Percentiles rank a stretch among this genome's conserved stretches.
These are phyloP conservation scores for Hymenoscyphus scutula DNA, from an alignment of 2,329 filamentous ascomycete species.

Conservation along the genomic window DNA sequence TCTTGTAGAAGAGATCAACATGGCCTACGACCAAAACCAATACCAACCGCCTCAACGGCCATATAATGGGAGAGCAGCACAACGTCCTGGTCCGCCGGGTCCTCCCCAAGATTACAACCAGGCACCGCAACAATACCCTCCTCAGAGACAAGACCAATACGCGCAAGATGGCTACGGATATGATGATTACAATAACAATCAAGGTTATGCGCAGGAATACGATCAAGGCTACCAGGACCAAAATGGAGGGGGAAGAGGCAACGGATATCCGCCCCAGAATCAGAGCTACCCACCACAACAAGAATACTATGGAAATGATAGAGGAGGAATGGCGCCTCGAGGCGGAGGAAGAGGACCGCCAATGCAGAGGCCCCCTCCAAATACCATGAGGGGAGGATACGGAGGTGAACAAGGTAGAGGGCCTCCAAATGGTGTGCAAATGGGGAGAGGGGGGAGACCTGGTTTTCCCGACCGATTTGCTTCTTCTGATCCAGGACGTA, in stretches of 20 bases:
- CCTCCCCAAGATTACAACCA: conserved; percentile 32
- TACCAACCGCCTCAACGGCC: conserved; percentile 33
- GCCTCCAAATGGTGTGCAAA: conserved; percentile 29
- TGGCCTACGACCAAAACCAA: conserved; percentile 36
- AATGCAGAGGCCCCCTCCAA: conserved; percentile 31
- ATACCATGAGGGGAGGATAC: conserved; percentile 28
- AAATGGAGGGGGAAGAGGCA: conserved; percentile 32
- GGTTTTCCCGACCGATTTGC: conserved; percentile 25
- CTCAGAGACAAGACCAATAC: conserved; percentile 56
- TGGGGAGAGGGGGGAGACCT: conserved; percentile 29
- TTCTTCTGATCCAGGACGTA: conserved; percentile 33
- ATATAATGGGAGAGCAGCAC: conserved; percentile 33
- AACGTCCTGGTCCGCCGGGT: conserved; percentile 28
- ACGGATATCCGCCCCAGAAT: conserved; percentile 31
- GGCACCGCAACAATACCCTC: conserved; percentile 51
- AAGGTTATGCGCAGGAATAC: conserved; percentile 29
- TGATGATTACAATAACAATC: conserved; percentile 29
- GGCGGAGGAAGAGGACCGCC: conserved; percentile 29
- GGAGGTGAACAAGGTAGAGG: conserved; percentile 28
- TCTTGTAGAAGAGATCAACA: conserved; percentile 21
- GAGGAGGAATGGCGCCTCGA: conserved; percentile 26
- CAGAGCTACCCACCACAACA: conserved; percentile 31
- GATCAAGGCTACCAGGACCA: conserved; percentile 30
- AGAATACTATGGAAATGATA: conserved; percentile 31
- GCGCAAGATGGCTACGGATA: conserved; percentile 33